Conservation (phyloP, 2,329 filamentous ascomycete species). For the Zasmidium citrigriseum region DNA sequence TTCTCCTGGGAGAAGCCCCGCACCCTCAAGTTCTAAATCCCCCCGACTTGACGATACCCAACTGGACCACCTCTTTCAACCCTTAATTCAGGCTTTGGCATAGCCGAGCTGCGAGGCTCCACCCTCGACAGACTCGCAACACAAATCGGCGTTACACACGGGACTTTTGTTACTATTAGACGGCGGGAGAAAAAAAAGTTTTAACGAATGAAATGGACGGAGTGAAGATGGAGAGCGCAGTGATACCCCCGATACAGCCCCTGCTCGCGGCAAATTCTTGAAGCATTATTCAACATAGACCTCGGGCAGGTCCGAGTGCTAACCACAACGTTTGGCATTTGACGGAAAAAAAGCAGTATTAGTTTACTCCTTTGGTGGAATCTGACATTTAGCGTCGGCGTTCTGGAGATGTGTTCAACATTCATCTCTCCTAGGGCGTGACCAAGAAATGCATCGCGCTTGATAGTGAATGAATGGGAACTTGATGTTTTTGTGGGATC, state of each 20-base stretch:
- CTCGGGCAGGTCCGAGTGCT: slow-evolving; percentile 21
- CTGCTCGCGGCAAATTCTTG: slow-evolving; percentile 26
- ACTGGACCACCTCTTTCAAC: background rate
- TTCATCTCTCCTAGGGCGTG: slow-evolving; percentile 25
- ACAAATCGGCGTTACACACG: slow-evolving; percentile 19
- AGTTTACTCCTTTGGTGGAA: slow-evolving; percentile 11
- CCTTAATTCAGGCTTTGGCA: slow-evolving; percentile 1
- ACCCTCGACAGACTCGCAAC: slow-evolving; percentile 14
- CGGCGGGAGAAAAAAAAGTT: slow-evolving; percentile 16
- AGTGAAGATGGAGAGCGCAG: slow-evolving; percentile 24
- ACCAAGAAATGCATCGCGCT: slow-evolving; percentile 21
- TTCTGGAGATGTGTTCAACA: slow-evolving; percentile 30
- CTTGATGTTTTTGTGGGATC: background rate
- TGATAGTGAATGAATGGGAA: slow-evolving; percentile 20
- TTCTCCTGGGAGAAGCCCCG: slow-evolving; percentile 99
- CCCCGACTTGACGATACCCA: background rate
- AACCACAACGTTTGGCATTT: slow-evolving; percentile 1
- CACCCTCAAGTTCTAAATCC: slow-evolving; percentile 79
- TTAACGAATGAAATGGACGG: background rate
- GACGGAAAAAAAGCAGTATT: background rate
- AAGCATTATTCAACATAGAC: slow-evolving; percentile 30
- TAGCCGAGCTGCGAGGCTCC: slow-evolving; percentile 16
- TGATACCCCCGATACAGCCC: slow-evolving; percentile 28
- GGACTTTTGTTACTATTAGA: slow-evolving; percentile 13
- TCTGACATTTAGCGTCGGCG: slow-evolving; percentile 30